These are phyloP conservation scores for Grammothele lineata DNA, from an alignment of 768 basidiomycete species.

Conservation along the genomic window DNA sequence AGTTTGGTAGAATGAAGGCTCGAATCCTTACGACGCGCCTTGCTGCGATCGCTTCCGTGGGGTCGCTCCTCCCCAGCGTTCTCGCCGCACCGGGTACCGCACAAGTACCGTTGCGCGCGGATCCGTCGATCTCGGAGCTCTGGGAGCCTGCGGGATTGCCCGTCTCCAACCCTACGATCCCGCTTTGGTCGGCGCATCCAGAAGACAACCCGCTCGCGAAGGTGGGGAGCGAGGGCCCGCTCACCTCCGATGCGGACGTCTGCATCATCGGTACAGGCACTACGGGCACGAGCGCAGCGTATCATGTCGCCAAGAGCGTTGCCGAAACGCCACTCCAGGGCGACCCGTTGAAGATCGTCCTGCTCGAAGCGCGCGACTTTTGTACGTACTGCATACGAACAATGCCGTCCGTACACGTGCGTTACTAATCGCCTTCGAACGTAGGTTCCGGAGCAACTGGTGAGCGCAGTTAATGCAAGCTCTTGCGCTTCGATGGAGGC, in stretches of 20 bases:
- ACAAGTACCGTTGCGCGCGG: too few relatives aligned
- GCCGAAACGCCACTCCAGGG: constrained; percentile 3
- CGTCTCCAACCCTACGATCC: constrained; percentile 57
- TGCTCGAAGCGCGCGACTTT: constrained; percentile 84
- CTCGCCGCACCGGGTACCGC: too few relatives aligned
- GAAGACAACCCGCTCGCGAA: constrained; percentile 63
- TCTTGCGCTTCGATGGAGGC: too few relatives aligned
- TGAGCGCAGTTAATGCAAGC: constrained; percentile 23
- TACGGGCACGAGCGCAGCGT: constrained; percentile 70
- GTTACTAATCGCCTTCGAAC: not conserved
- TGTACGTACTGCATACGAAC: constrained; percentile 63
- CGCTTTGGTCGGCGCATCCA: constrained; percentile 58
- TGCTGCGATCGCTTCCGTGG: too few relatives aligned
- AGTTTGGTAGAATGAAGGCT: too few relatives aligned
- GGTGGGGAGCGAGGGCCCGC: constrained; percentile 57
- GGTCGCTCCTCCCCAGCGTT: too few relatives aligned
- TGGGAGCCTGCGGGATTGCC: constrained; percentile 35
- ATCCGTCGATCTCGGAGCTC: too few relatives aligned
- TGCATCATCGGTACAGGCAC: constrained; percentile 81
- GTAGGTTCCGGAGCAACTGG: constrained; percentile 74
- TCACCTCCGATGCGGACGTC: constrained; percentile 61
- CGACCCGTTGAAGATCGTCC: constrained; percentile 43
- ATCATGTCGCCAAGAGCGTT: constrained; percentile 51
- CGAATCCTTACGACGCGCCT: too few relatives aligned
- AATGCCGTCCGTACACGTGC: not conserved